Evolutionary conservation across 805 yeast species (phyloP), one percentile per base, ranked within the genome.

Genomic region (Kodamaea fukazawae): DNA sequence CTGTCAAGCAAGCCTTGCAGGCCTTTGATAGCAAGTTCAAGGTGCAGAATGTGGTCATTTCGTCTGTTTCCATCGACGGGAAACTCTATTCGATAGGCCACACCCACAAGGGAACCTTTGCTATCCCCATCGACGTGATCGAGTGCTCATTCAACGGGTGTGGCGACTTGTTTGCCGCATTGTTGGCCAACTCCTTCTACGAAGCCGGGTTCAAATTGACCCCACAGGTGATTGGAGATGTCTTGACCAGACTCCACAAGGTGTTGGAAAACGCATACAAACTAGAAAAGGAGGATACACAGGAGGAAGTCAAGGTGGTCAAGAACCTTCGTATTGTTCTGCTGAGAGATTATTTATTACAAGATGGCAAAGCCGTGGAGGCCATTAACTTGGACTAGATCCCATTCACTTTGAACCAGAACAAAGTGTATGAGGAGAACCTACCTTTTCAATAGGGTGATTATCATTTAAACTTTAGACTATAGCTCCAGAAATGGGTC

Each of bases 141-240:
- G 62, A 73, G 14, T 86, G 88, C 7, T 62, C 68, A 1, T 84
- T 83, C 55, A 80, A 79, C 29, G 93, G 93, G 1, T 75, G 86
- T 42, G 93, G 93, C 2, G 93, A 85, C 54, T 59, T 85, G 12
- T 82, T 84, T 55, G 67, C 81, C 2, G 88, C 83, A 1, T 53
- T 85, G 11, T 47, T 84, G 13, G 69, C 82, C 2, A 76, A 83
- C 47, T 58, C 67, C 1, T 71, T 72, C 46, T 63, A 64, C 41
- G 38, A 47, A 29, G 26, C 16, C 7, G 39, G 29, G 11, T 30
- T 37, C 32, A 16, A 18, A 7, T 51, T 67, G 5, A 50, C 57
- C 4, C 60, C 62, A 2, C 41, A 39, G 4, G 57, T 57, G 16
- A 44, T 68, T 16, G 54, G 54, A 2, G 55, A 50, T 35, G 60